phyloP scores from a whole-genome alignment of 2,329 filamentous ascomycete genomes.

The Aureobasidium melanogenum region DNA sequence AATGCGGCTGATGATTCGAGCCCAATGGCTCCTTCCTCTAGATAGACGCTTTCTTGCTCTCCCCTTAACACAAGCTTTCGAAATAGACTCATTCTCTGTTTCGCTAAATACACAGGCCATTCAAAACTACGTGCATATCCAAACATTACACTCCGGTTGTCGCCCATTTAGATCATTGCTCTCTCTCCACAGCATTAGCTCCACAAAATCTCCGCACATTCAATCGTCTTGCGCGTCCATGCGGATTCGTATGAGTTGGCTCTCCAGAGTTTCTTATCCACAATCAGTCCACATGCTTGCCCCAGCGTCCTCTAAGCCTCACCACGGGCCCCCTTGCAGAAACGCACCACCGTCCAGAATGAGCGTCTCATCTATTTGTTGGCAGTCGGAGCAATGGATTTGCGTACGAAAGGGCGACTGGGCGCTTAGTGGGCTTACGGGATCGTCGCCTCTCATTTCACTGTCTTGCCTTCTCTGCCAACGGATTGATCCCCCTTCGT shows the following conservation, averaged over 20 bases:
- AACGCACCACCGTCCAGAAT: background rate
- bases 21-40: background rate
- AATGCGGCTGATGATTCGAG: background rate
- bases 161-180: background rate
- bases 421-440: constrained; percentile 5
- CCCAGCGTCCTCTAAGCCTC: background rate
- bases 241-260: background rate
- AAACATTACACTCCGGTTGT: background rate
- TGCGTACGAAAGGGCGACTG: background rate
- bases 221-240: background rate
- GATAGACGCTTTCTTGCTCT: constrained; percentile 11
- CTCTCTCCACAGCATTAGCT: background rate
- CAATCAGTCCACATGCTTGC: constrained; percentile 8
- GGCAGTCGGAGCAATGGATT: background rate
- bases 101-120: background rate
- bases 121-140: background rate
- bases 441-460: constrained; percentile 4
- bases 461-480: background rate
- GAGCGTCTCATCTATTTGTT: background rate
- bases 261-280: constrained; percentile 7
- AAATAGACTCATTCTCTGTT: constrained; percentile 4
- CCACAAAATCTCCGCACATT: background rate
- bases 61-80: background rate
- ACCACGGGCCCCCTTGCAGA: constrained; percentile 1
- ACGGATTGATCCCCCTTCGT: background rate